Base-by-base conservation (phyloP, 768 basidiomycete genomes). In the Rhizopogon vesiculosus region DNA sequence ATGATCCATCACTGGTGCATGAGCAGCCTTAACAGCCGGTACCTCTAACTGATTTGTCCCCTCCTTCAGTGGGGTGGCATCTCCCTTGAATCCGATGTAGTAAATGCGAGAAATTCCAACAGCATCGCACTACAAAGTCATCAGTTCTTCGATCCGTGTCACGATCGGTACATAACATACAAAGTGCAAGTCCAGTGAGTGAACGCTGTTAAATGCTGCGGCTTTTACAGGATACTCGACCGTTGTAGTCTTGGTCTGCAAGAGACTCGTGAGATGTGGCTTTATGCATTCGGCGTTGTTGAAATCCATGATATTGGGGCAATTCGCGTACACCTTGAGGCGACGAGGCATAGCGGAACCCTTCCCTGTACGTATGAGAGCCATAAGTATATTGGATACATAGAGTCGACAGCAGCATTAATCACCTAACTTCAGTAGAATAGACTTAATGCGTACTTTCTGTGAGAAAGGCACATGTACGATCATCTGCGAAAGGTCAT, bases 51-150 rank as follows among this genome's bases (percentile, higher is more conserved):
- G 84, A 45, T 78, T 80, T 38, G 78, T 78, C 5, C 25, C 25
- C 25, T 25, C 25, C 3, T 25, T 25, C 25, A 25, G 25, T 22
- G 70, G 67, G 16, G 76, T 74, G 45, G 77, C 74, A 59, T 91
- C 87, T 42, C 91, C 92, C 66, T 84, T 88, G 76, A 94, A 94
- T 18, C 91, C 91, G 42, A 93, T 64, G 63, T 85, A 94, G 65
- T 87, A 94, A 39, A 93, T 69, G 25, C 87, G 74, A 3, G 87
- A 81, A 16, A 71, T 59, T 5, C 87, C 89, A 4, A 76, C 76
- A 2, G 89, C 75, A 42, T 91, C 82, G 53, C 81, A 83, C 89
- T 91, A 59, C 29, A 18, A 44, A 16, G 29, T 7, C 41, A 50
- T 38, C 48, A 13, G 45, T 45, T 45, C 41, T 52, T 15, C 18